Evolutionary conservation across 2,329 filamentous ascomycete species (phyloP).

Genomic region (Dothideomycetes sp.): DNA sequence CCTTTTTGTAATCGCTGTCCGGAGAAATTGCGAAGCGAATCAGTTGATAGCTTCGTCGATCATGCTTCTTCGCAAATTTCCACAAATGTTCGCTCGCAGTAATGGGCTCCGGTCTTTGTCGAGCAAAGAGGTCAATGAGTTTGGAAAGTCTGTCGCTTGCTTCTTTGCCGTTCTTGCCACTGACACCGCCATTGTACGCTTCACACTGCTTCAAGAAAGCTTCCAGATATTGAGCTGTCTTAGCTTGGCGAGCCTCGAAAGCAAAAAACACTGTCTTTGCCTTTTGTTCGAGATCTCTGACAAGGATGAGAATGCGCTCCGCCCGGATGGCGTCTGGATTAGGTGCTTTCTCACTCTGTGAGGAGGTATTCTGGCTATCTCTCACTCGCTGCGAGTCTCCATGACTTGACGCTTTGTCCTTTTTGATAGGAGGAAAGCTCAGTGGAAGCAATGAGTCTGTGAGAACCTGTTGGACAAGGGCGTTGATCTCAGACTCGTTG

Average conservation of each 20-base stretch:
- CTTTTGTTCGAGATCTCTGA: slow-evolving; percentile 64
- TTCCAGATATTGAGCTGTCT: slow-evolving; percentile 61
- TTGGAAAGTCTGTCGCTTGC: slow-evolving; percentile 59
- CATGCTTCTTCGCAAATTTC: slow-evolving; percentile 84
- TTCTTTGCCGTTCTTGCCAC: slow-evolving; percentile 57
- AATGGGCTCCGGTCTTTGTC: slow-evolving; percentile 63
- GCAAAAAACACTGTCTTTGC: slow-evolving; percentile 83
- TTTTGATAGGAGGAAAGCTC: slow-evolving; percentile 65
- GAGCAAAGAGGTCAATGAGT: slow-evolving; percentile 61
- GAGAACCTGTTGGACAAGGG: slow-evolving; percentile 71
- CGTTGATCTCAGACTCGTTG: slow-evolving; percentile 77
- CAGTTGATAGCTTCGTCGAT: slow-evolving; percentile 81
- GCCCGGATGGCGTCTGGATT: slow-evolving; percentile 70
- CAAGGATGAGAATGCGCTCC: slow-evolving; percentile 71
- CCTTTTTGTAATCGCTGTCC: slow-evolving; percentile 84
- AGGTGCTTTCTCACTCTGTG: slow-evolving; percentile 28
- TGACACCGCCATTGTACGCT: slow-evolving; percentile 77
- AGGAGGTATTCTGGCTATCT: slow-evolving; percentile 41
- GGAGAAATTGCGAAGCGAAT: slow-evolving; percentile 75
- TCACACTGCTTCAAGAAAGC: slow-evolving; percentile 79
- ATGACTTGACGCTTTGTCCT: slow-evolving; percentile 32
- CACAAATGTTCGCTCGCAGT: slow-evolving; percentile 67
- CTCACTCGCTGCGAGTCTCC: slow-evolving; percentile 50
- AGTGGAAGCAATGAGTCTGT: slow-evolving; percentile 85
- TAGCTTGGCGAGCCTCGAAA: slow-evolving; percentile 66